Evolutionary conservation across 169 alveolate species (phyloP).

Genomic region (Eimeria sp.): DNA sequence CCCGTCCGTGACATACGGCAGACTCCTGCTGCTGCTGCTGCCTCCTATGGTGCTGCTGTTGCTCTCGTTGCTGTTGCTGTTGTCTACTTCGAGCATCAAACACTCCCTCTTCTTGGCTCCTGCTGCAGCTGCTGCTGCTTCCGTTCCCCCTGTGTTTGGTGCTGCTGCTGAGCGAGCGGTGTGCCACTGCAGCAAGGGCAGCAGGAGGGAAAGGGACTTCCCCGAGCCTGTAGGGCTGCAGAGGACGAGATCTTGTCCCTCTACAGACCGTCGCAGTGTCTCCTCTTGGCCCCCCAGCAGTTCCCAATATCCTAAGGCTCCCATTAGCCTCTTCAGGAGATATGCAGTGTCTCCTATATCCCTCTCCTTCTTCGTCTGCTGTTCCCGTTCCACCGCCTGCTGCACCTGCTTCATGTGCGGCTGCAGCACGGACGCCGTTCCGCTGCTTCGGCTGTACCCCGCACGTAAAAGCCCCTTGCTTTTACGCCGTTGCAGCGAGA

Average conservation of each 20-base stretch:
- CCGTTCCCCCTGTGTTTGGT: neutral
- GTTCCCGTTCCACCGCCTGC: neutral
- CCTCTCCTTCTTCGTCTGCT: neutral
- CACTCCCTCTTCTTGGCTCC: neutral
- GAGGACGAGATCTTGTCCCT: constrained; percentile 39
- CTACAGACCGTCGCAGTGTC: constrained; percentile 14
- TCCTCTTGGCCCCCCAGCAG: constrained; percentile 58
- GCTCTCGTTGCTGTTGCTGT: neutral
- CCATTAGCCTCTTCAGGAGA: constrained; percentile 35
- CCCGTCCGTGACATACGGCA: neutral
- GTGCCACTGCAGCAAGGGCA: constrained; percentile 73
- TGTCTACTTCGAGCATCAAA: neutral
- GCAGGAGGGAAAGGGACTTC: constrained; percentile 52
- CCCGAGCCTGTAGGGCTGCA: constrained; percentile 59
- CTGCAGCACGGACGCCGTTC: neutral
- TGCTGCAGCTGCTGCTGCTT: neutral
- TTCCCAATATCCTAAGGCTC: neutral
- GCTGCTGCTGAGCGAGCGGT: constrained; percentile 73
- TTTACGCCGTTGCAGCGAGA: neutral
- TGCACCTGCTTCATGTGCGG: constrained; percentile 6
- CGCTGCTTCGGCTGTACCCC: neutral
- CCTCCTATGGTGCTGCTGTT: too few relatives aligned
- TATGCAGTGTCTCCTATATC: neutral
- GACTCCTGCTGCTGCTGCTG: neutral
- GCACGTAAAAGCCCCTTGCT: neutral